A percentile compares a stretch with the other conserved stretches of the same genome.
Conservation (phyloP, 352 stramenopile genomes). For the Phytopythium cucurbitacearum region DNA sequence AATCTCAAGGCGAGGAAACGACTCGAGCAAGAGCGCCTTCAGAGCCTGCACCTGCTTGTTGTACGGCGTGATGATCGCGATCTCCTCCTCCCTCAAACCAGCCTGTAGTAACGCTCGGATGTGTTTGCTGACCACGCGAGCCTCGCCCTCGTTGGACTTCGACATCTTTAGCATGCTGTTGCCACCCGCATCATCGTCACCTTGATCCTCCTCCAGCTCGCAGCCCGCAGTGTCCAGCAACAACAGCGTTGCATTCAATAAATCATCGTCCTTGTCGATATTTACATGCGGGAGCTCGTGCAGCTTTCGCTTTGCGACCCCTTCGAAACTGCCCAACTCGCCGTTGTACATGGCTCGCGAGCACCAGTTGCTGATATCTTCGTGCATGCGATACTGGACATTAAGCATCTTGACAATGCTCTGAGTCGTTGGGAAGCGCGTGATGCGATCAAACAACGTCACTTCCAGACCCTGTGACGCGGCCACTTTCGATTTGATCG, state of each 20-base stretch:
- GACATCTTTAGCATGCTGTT: constrained; percentile 34
- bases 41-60: constrained; percentile 96
- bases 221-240: constrained; percentile 94
- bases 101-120: constrained; percentile 77
- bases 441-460: constrained; percentile 96
- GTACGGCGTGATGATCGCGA: constrained; percentile 98
- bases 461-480: constrained; percentile 77
- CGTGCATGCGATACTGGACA: constrained; percentile 98
- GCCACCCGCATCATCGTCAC: constrained; percentile 13
- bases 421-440: constrained; percentile 51
- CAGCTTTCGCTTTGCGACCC: constrained; percentile 79
- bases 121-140: constrained; percentile 72
- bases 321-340: constrained; percentile 61
- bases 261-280: constrained; percentile 47
- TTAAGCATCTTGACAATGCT: constrained; percentile 90
- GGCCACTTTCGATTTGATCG: constrained; percentile 90
- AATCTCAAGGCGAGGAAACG: constrained; percentile 76
- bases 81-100: constrained; percentile 86
- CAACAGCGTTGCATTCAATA: constrained; percentile 78
- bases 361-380: constrained; percentile 94
- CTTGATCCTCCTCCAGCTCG: constrained; percentile 85
- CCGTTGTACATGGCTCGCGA: constrained; percentile 94
- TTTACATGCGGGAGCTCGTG: constrained; percentile 67
- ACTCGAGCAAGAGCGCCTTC: constrained; percentile 75
- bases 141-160: constrained; percentile 83